These are phyloP conservation scores for Arachis monticola DNA, from an alignment of 331 rosid genomes.

Conservation along the genomic window DNA sequence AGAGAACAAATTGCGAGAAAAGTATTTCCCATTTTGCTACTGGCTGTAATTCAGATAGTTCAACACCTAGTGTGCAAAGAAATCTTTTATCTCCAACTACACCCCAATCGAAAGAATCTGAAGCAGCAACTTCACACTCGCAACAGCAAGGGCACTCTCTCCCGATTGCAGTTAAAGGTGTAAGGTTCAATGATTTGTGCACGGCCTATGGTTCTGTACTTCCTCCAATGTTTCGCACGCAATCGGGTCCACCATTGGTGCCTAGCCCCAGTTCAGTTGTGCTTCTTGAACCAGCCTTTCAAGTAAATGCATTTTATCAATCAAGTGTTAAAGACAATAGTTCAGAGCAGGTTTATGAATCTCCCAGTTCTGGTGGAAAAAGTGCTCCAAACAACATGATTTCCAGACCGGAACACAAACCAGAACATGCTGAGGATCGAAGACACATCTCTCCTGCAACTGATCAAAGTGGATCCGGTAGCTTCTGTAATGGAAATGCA, in stretches of 20 bases:
- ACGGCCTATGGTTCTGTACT: conserved; percentile 54
- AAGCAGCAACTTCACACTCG: conserved; percentile 54
- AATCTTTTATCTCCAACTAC: conserved; percentile 52
- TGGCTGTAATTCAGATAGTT: conserved; percentile 53
- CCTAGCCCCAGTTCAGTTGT: conserved; percentile 51
- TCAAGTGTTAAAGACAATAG: conserved; percentile 48
- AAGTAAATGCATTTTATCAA: conserved; percentile 55
- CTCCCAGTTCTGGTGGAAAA: conserved; percentile 46
- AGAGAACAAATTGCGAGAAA: conserved; percentile 51
- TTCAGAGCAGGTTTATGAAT: conserved; percentile 52
- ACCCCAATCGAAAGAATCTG: conserved; percentile 69
- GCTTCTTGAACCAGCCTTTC: conserved; percentile 59
- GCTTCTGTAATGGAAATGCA: conserved; percentile 72
- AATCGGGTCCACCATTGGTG: conserved; percentile 55
- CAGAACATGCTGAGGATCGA: conserved; percentile 63
- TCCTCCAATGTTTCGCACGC: conserved; percentile 61
- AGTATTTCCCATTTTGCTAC: conserved; percentile 38
- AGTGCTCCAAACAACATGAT: conserved; percentile 40
- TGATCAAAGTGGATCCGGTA: conserved; percentile 77
- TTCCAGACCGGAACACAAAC: conserved; percentile 53
- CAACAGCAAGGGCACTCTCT: conserved; percentile 53
- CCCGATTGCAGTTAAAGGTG: conserved; percentile 69
- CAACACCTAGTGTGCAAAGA: conserved; percentile 55
- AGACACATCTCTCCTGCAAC: conserved; percentile 64
- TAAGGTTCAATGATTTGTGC: conserved; percentile 54